These are phyloP conservation scores for Craspedostauros australis DNA, from an alignment of 108 stramenopile genomes.

Conservation along the genomic window DNA sequence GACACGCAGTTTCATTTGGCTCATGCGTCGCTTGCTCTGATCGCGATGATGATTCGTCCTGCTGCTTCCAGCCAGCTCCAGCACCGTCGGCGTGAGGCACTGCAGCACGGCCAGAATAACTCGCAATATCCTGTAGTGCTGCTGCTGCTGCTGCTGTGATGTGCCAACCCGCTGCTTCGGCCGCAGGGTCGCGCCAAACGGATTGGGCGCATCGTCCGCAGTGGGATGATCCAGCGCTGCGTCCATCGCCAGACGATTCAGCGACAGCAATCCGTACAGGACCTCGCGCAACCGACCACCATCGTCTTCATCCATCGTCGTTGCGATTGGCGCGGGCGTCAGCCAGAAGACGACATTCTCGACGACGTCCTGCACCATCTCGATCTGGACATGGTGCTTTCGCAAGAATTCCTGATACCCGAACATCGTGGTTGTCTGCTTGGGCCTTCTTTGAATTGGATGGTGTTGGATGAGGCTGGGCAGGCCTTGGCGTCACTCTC, in stretches of 20 bases:
- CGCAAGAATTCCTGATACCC: conserved; percentile 8
- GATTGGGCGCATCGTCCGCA: neutral
- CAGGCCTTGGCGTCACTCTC: too few species aligned
- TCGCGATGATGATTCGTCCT: neutral
- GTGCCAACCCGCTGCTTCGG: neutral
- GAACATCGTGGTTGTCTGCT: too few species aligned
- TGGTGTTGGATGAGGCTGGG: too few species aligned
- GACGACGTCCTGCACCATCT: conserved; percentile 14
- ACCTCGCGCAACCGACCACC: conserved; percentile 25
- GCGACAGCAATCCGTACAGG: conserved; percentile 30
- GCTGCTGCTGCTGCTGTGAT: neutral
- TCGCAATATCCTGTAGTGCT: conserved; percentile 1
- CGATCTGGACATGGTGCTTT: conserved; percentile 7
- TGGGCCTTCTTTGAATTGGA: too few species aligned
- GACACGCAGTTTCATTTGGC: conserved; percentile 11
- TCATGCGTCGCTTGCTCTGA: neutral
- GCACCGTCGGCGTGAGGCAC: conserved; percentile 25
- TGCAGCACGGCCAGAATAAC: conserved; percentile 19
- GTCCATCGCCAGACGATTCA: conserved; percentile 30
- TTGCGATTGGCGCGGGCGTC: conserved; percentile 7
- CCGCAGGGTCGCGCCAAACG: conserved; percentile 5
- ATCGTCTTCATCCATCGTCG: neutral
- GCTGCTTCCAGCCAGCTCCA: conserved; percentile 4
- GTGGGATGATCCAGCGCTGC: conserved; percentile 5
- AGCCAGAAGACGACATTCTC: conserved; percentile 24